These are phyloP conservation scores for Globisporangium perplexum DNA, from an alignment of 352 stramenopile genomes.

Conservation along the genomic window DNA sequence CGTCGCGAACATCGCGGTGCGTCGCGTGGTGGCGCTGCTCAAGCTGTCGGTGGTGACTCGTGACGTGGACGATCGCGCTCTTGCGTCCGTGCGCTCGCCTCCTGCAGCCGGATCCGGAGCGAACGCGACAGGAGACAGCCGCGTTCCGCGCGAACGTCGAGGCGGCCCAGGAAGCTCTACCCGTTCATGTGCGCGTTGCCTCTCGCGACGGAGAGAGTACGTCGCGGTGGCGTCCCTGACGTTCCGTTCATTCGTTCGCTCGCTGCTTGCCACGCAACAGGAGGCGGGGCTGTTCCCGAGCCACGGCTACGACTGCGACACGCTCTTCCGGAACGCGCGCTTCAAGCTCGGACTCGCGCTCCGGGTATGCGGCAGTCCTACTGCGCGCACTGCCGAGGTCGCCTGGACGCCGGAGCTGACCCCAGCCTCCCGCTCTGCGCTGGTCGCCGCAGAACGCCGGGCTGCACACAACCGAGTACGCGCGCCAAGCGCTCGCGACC, in stretches of 20 bases:
- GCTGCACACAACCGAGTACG: slow-evolving; percentile 58
- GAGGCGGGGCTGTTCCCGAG: slow-evolving; percentile 65
- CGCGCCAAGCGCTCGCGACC: slow-evolving; percentile 52
- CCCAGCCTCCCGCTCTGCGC: background rate
- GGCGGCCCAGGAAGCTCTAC: slow-evolving; percentile 45
- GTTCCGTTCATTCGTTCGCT: too few relatives aligned
- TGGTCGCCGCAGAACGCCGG: slow-evolving; percentile 38
- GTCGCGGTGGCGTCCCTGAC: too few relatives aligned
- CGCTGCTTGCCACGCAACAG: too few relatives aligned
- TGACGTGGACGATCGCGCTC: too few relatives aligned
- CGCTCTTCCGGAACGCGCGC: slow-evolving; percentile 74
- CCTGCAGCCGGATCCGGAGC: slow-evolving; percentile 62
- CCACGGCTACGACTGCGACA: slow-evolving; percentile 72
- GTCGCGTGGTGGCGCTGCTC: background rate
- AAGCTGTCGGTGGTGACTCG: background rate
- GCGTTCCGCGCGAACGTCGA: slow-evolving; percentile 67
- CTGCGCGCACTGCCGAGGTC: background rate
- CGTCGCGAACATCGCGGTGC: slow-evolving; percentile 48
- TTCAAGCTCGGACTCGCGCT: slow-evolving; percentile 76
- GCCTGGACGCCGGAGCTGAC: background rate
- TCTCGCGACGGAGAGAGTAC: too few relatives aligned
- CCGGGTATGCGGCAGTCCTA: slow-evolving; percentile 19
- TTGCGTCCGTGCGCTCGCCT: too few relatives aligned
- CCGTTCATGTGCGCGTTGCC: slow-evolving; percentile 33
- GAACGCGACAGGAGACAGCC: slow-evolving; percentile 59